Evolutionary conservation across 768 basidiomycete genomes (phyloP), one percentile per base, ranked within the genome.

Genomic region (Rhizopogon rudus): DNA sequence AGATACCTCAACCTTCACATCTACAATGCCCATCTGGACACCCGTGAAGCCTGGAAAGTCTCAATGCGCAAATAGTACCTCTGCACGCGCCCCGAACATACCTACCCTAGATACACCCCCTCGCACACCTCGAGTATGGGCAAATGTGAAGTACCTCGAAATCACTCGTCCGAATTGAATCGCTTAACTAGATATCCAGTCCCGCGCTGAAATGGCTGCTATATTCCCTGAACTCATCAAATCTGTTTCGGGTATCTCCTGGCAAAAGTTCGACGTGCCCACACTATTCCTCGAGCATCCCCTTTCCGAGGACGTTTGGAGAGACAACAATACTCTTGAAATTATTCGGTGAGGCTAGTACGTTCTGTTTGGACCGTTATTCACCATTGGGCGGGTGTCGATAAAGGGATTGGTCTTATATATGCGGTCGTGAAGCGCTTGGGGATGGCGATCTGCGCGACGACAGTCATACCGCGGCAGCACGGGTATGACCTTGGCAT

Each of bases 201-300:
- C 67, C n/a, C 50, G 58, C 2, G 29, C 50, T 8, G 62, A 62
- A 10, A 58, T 69, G 20, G 7, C 56, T 22, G 60, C 52, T 6
- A 52, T 61, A 20, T 69, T 66, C 16, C 68, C 68, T 17, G 59
- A 65, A 37, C 60, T 71, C 8, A 49, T 44, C 0, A 67, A 66
- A 37, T 14, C 64, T 5, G 14, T 35, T 40, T 35, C 56, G 17
- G 60, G 64, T 10, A 56, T 69, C 49, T 61, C 57, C 10, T 69
- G 66, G 64, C 50, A 60, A 35, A 64, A 71, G 44, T 69, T 60
- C 14, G 65, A 65, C 50, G 61, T 61, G 4, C 69, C 69, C 1
- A 35, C 66, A 44, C 57, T 69, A 42, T 17, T 69, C 17, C 58
- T 69, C 1, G 59, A 61, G 40, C 40, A 29, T 28, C 56, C 56